Base-by-base conservation (phyloP, 441 rosid species). In the Melianthus villosus region DNA sequence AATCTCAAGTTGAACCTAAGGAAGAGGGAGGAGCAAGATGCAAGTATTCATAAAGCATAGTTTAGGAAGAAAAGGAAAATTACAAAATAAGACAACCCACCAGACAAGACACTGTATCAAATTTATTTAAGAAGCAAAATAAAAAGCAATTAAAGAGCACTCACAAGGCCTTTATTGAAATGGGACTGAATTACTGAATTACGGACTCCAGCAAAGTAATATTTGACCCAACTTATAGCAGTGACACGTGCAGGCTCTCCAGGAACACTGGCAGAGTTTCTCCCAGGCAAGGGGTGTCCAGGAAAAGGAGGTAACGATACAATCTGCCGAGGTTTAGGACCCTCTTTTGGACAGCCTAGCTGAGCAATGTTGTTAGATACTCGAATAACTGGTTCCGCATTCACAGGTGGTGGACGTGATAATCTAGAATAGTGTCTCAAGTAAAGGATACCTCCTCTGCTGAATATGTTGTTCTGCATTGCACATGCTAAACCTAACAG, bases 121-220 rank as follows among this genome's bases (percentile, higher is more conserved):
- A 25, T 17, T 5, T 11, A 49, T 13, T 13, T 1, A 19, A 18
- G 8, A 11, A 37, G 11, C 22, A 2, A 34, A 22, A 25, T 10
- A 32, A 10, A 31, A 33, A 38, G 6, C 29, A 6, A 36, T 1
- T 40, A 66, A n/a, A n/a, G n/a, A n/a, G n/a, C n/a, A n/a, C 81
- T 64, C 45, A 82, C 94, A 40, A 79, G 85, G 58, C 81, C 92
- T 62, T 77, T 82, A 61, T 68, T 82, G 71, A 79, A 86, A 59
- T 72, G 96, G 28, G 77, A 57, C 38, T 75, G 87, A 9, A 86
- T 63, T 28, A 59, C 59, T 6, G 69, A 60, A 33, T 79, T 77
- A 16, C 33, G 25, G 40, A 71, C 63, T 25, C 81, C 87, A 38
- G 64, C 60, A 14, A 86, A 79, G 57, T 79, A 82, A 39, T 82